A percentile compares a stretch with the other conserved stretches of the same genome.
phyloP scores from a whole-genome alignment of 805 yeast species.

The Pichia gijzeniarum region DNA sequence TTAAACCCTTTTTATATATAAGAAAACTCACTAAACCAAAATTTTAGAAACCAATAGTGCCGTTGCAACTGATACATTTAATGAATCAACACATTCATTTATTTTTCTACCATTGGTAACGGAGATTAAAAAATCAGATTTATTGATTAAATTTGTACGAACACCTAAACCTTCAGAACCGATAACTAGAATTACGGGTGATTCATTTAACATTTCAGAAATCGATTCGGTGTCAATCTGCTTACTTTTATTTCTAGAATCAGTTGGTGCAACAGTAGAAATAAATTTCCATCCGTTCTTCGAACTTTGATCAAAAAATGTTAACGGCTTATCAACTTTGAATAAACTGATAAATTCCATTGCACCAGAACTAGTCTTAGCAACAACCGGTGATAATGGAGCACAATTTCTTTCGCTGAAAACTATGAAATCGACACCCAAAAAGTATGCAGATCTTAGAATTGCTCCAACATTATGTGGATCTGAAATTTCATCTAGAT shows the following conservation, averaged over 20 bases:
- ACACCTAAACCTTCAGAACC: constrained; percentile 88
- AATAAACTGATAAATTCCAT: constrained; percentile 64
- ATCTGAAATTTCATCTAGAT: constrained; percentile 73
- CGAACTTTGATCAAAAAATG: constrained; percentile 51
- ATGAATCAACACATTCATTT: constrained; percentile 54
- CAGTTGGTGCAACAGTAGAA: constrained; percentile 45
- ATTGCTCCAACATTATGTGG: constrained; percentile 88
- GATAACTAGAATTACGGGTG: constrained; percentile 65
- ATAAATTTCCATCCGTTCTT: constrained; percentile 66
- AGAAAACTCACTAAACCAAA: background rate
- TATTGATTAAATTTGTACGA: constrained; percentile 53
- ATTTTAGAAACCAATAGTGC: constrained; percentile 42
- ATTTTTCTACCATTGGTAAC: constrained; percentile 27
- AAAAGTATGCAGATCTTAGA: constrained; percentile 67
- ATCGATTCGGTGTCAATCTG: constrained; percentile 32
- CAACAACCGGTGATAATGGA: constrained; percentile 66
- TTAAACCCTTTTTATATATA: background rate
- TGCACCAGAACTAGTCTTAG: constrained; percentile 82
- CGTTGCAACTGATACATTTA: constrained; percentile 87
- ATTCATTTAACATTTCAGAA: constrained; percentile 33
- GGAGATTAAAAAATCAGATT: constrained; percentile 48
- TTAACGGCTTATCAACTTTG: constrained; percentile 49
- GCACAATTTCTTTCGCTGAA: constrained; percentile 68
- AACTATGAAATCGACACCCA: constrained; percentile 77
- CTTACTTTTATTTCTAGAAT: constrained; percentile 14